Evolutionary conservation across 179 eudicot species (phyloP).

Genomic region (Patellifolia procumbens): DNA sequence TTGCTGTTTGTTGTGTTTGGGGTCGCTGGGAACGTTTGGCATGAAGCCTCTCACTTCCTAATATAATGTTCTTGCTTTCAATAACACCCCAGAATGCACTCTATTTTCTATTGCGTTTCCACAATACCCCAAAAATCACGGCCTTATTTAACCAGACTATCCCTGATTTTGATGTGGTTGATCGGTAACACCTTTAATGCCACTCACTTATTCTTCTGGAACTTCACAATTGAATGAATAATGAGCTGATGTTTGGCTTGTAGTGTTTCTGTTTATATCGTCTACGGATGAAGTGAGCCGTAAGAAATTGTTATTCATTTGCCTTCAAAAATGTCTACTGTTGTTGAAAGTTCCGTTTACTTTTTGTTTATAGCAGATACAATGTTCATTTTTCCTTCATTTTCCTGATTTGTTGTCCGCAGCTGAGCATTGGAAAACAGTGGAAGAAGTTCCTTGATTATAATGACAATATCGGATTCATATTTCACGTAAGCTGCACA

Average conservation of each 20-base stretch:
- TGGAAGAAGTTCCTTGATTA: conserved; percentile 84
- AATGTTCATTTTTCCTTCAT: not conserved
- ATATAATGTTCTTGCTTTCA: not conserved
- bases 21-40: not conserved
- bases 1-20: not conserved
- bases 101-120: not conserved
- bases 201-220: not conserved
- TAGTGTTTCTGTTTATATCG: not conserved
- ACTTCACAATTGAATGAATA: no score
- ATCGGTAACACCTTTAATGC: no score
- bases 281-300: not conserved
- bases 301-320: not conserved
- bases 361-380: not conserved
- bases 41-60: not conserved
- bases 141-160: no score
- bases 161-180: not conserved
- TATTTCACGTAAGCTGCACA: conserved; percentile 61
- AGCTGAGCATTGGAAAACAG: conserved; percentile 85
- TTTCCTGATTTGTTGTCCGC: conserved; percentile 4
- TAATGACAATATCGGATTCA: conserved; percentile 66
- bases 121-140: not conserved
- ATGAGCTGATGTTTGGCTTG: not conserved
- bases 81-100: not conserved
- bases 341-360: not conserved
- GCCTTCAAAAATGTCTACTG: not conserved